Evolutionary conservation across 176 grass and related monocot genomes (phyloP), one percentile per base, ranked within the genome.

Genomic region (Eragrostis curvula): DNA sequence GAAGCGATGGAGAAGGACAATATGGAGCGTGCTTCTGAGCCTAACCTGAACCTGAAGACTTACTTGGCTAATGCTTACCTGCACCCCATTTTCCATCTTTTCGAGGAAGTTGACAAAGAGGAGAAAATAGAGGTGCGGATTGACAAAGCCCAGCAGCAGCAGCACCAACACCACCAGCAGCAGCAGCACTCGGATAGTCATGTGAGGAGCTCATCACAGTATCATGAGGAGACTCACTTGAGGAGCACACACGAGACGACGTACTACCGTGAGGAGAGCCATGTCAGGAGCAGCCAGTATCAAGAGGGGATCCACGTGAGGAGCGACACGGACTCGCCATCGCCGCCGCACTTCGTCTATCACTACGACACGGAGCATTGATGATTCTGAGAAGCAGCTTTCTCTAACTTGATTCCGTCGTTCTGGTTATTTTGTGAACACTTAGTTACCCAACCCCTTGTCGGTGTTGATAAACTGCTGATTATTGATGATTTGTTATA

Each of bases 1-100:
- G 96, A 95, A 85, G 96, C 96, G 18, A 93, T 93, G 90, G 92
- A 95, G 80, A 98, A 95, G 84, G 96, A 98, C 65, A 85, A n/a
- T 10, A 68, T 95, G 82, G 96, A 98, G 78, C 87, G 73, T 1
- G 62, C 86, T 1, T 91, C 93, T 0, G 96, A 98, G 70, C 96
- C 96, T 8, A 90, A 91, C 84, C 58, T 98, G 49, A 95, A 98
- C 68, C 74, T 98, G 6, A 91, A 98, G 74, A 61, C 86, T 44
- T 95, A 91, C 82, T 79, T 95, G 72, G 86, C 88, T 3, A 90
- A 93, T 75, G 96, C 96, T 11, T 98, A 98, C 81, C 60, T 98
- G 79, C 96, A 98, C 79, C 92, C 96, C 5, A 95, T 98, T 57
- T 98, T 98, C 79, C 92, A 78, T 15, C 74, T 81, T 45, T 90